Evolutionary conservation across 1,284 basidiomycete genomes (phyloP), one percentile per base, ranked within the genome.

Genomic region (Puccinia coronata): DNA sequence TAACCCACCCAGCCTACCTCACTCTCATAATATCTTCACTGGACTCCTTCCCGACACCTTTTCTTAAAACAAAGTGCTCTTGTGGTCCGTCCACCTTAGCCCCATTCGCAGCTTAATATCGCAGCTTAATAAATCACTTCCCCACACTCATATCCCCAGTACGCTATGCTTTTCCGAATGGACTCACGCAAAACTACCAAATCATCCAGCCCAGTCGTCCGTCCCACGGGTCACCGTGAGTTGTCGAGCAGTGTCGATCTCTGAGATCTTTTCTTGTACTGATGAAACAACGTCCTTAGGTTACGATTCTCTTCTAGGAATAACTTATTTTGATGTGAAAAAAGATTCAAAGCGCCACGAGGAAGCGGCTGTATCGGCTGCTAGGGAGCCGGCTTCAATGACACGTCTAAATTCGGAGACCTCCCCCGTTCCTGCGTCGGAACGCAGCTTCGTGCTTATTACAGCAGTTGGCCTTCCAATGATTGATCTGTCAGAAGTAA

Each of bases 301-400:
- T 47, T 67, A 41, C 36, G 63, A 67, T 39, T 41, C 39, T 67
- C 36, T 67, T 47, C 63, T 67, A n/a, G 63, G 63, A 47, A 67
- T 67, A 41, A 36, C 63, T 43, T 67, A 28, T 16, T 67, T 67
- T 20, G 63, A 67, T 12, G 18, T 67, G 11, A 39, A 65, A 23
- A 65, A 65, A 36, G 39, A 65, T 5, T 11, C 9, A 18, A 67
- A 67, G 43, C 36, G 18, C n/a, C 11, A 12, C 18, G 34, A 67
- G 20, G 63, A 6, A 28, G 25, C 18, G 36, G 14, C 41, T n/a
- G 43, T 23, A 67, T 41, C 25, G 6, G 34, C 63, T 20, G 11
- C 18, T 23, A 67, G 43, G 41, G 34, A 11, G 12, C 25, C 41
- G 14, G n/a, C 8, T n/a, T 12, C 36, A 14, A 28, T 31, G 5